Evolutionary conservation across 805 yeast species (phyloP).

Genomic region (Candida qinlingensis): DNA sequence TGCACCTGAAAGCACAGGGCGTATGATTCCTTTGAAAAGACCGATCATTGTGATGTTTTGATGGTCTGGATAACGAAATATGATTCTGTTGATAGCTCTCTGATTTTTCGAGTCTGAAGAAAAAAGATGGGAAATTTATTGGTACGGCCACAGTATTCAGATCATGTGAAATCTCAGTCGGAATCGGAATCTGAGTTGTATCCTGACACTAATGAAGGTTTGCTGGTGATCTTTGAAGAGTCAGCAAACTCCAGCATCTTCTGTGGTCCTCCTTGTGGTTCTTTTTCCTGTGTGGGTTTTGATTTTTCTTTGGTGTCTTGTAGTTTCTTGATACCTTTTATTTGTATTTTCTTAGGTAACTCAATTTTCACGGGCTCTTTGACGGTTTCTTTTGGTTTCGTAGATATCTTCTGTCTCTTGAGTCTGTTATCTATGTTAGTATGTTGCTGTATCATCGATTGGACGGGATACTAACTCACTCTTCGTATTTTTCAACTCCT

Average conservation of each 20-base stretch:
- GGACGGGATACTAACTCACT: constrained; percentile 10
- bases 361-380: not conserved
- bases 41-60: constrained; percentile 7
- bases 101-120: not conserved
- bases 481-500: constrained; percentile 16
- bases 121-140: not conserved
- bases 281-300: not conserved
- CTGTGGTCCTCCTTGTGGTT: not conserved
- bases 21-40: constrained; percentile 7
- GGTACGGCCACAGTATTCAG: not conserved
- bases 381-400: too few species aligned
- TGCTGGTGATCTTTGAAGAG: not conserved
- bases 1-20: constrained; percentile 1
- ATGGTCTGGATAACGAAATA: not conserved
- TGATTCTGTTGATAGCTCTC: too few species aligned
- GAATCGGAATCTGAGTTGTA: constrained; percentile 16
- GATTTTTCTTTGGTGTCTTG: not conserved
- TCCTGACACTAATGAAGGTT: constrained; percentile 1
- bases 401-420: constrained; percentile 6
- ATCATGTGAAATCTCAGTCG: not conserved
- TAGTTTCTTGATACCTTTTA: not conserved
- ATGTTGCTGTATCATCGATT: not conserved
- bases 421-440: constrained; percentile 7
- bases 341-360: not conserved
- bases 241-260: too few species aligned